Percentiles rank a stretch among this genome's conserved stretches.
phyloP scores from a whole-genome alignment of 2,329 filamentous ascomycete genomes.

The Fusarium multiceps region DNA sequence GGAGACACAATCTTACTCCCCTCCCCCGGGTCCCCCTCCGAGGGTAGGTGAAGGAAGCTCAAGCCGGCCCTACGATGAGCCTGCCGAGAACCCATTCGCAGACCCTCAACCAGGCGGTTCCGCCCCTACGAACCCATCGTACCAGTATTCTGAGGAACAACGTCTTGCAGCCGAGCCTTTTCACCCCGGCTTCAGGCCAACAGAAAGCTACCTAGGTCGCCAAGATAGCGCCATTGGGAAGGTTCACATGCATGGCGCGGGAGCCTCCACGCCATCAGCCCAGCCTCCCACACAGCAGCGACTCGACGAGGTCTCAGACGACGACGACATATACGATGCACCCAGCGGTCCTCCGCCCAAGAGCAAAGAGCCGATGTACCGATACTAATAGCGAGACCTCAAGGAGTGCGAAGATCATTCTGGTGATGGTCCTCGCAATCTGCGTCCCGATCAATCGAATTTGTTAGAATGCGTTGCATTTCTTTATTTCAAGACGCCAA shows the following conservation, averaged over 20 bases:
- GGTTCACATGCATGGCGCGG: constrained; percentile 56
- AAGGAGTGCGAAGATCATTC: neutral
- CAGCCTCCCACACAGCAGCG: constrained; percentile 32
- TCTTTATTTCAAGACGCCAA: constrained; percentile 6
- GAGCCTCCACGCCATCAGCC: constrained; percentile 30
- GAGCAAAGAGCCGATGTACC: constrained; percentile 53
- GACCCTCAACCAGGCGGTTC: constrained; percentile 48
- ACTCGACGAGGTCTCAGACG: constrained; percentile 48
- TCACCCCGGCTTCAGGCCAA: constrained; percentile 51
- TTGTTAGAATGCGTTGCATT: neutral
- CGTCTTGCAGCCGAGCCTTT: constrained; percentile 53
- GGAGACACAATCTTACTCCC: constrained; percentile 46
- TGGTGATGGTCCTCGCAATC: neutral
- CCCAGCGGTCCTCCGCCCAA: constrained; percentile 48
- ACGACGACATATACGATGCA: constrained; percentile 56
- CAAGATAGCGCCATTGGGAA: constrained; percentile 57
- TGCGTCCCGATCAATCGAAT: neutral
- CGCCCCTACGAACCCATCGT: constrained; percentile 24
- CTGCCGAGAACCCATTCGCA: constrained; percentile 47
- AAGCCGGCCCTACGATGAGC: constrained; percentile 30
- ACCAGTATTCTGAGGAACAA: constrained; percentile 36
- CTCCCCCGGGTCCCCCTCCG: constrained; percentile 42
- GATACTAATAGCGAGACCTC: constrained; percentile 43
- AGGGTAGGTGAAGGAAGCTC: constrained; percentile 44
- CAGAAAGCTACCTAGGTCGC: constrained; percentile 46